Base-by-base conservation (phyloP, 2,329 filamentous ascomycete species). In the Ophiocordyceps camponoti-leonardi region DNA sequence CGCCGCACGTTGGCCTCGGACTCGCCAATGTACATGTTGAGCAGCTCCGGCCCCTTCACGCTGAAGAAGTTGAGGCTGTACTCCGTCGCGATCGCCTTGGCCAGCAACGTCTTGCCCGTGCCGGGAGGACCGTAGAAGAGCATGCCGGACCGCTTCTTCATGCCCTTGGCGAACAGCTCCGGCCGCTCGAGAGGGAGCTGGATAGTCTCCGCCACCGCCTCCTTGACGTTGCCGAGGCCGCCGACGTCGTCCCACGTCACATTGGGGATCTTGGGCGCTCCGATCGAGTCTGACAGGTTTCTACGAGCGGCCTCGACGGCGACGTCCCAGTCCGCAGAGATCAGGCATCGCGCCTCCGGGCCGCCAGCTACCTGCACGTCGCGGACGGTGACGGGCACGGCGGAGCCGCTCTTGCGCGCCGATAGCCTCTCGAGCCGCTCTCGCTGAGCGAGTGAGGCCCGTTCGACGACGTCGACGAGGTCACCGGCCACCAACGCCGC, bases 241-340 rank as follows among this genome's bases (percentile, higher is more conserved):
- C 90, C 90, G 19, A 98, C 90, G 60, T 98, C 90, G 53, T 90
- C 83, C 90, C 90, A 98, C 20, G 82, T 82, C 7, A 98, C 92
- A 50, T 94, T 95, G 7, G 90, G 92, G 50, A 96, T 96, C 72
- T 96, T 96, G 2, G 92, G 92, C 6, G 92, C 92, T 22, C 92
- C 92, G 51, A 98, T 98, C 0, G 90, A 83, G 61, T 96, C 92
- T 6, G 92, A 90, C 60, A 98, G 98, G 63, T 95, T 96, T 72
- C 95, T 95, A 46, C 92, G 80, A 1, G 92, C 92, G 6, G 88
- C 86, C 48, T 96, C 90, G 4, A 98, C 90, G 0, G 92, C 92
- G n/a, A 81, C 67, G 46, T 94, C 87, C 52, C 96, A 90, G 61
- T 98, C 92, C 2, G 73, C 69, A 52, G 84, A 84, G 1, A 80